Base-by-base conservation (phyloP, 179 eudicot species). In the Beta corolliflora region DNA sequence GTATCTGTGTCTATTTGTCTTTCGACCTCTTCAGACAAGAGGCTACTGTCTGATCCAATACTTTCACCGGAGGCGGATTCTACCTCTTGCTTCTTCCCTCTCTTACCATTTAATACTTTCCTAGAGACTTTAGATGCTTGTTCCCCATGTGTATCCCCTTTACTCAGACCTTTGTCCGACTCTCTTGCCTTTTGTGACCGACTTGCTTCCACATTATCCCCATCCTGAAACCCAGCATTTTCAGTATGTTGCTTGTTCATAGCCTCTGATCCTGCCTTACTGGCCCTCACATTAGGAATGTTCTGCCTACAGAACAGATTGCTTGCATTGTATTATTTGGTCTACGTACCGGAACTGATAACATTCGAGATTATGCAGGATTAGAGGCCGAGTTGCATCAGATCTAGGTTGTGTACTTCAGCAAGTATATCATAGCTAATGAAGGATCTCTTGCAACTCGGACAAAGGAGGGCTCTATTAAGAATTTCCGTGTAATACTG, bases 381-480 rank as follows among this genome's bases (percentile, higher is more conserved):
- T n/a, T n/a, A 78, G 74, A 48, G 82, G 81, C 68, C 78, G 84
- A 18, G 77, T 78, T 66, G 73, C 71, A 70, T 59, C 71, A 67
- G 83, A 41, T 77, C 81, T 80, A 23, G 86, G 59, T 18, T 82
- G 69, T 11, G 78, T 31, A 45, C 71, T 48, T 73, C 84, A 70
- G 67, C 73, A 23, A 79, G 76, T 53, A 86, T 77, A 79, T 93
- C 91, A 75, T 75, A 77, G 54, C 87, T 93, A 44, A 79, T 67
- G 86, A 88, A 93, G 70, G 80, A n/a, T 80, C 65, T 85, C 61
- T 82, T 81, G 86, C 97, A 93, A 77, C 54, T 81, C 80, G 84
- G 92, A 82, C 97, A 93, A 11, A 36, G 55, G 4, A 25, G 29
- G 29, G 29, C 29, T 25, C 29, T 25, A 25, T 25, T 25, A 25